Evolutionary conservation across 352 stramenopile species (phyloP).

Genomic region (Phytopythium litorale): DNA sequence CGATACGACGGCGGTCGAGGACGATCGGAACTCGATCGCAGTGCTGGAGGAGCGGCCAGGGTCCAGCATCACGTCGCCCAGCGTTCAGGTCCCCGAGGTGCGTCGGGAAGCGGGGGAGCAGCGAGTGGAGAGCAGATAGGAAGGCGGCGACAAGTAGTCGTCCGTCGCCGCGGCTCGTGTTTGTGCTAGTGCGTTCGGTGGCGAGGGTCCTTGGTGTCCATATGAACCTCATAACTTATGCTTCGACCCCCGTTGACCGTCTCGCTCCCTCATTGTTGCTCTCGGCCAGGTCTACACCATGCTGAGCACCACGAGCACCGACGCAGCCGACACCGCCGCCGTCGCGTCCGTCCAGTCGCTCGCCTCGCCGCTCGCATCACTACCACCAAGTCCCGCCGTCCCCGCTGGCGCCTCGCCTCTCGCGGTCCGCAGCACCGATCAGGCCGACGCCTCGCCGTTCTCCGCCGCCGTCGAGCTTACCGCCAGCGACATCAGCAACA

Average conservation of each 20-base stretch:
- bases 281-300: not conserved
- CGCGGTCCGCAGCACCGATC: not conserved
- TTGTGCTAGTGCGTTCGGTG: not conserved
- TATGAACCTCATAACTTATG: constrained; percentile 3
- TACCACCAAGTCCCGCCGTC: not conserved
- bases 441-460: not conserved
- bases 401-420: not conserved
- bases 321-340: not conserved
- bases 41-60: constrained; percentile 5
- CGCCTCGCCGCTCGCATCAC: not conserved
- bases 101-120: not conserved
- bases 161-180: not conserved
- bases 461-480: not conserved
- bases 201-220: not conserved
- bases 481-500: not conserved
- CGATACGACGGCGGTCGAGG: not conserved
- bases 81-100: not conserved
- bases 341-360: constrained; percentile 2
- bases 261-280: not conserved
- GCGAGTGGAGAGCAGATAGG: constrained; percentile 2
- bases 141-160: not conserved
- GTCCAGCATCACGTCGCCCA: not conserved
- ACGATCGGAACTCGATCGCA: constrained; percentile 7
- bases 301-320: constrained; percentile 2
- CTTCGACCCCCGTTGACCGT: not conserved